Base-by-base conservation (phyloP, 345 rosid genomes). In the Hibiscus mutabilis region DNA sequence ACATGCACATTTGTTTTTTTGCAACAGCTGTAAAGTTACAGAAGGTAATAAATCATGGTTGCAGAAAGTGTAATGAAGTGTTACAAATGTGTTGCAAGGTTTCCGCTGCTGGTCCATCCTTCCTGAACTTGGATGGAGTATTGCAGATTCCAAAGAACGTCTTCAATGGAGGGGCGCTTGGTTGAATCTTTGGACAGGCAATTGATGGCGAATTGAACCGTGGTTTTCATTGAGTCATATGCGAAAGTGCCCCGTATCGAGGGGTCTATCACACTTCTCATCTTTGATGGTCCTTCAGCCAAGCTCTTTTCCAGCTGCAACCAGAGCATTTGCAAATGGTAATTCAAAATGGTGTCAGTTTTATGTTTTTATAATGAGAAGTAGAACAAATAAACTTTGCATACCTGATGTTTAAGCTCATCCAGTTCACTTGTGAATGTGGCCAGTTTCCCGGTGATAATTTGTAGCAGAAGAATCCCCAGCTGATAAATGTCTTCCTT, bases 141-240 rank as follows among this genome's bases (percentile, higher is more conserved):
- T 71, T 91, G 98, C 82, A 94, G 77, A 77, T 94, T 91, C 97
- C 98, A 94, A 1, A 91, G 86, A 69, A 91, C 93, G 75, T 94
- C 97, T 68, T 94, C 98, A 56, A 94, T 86, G 0, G 98, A 88
- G 64, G 97, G 97, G 13, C 95, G 90, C 63, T 72, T 84, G 58
- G 74, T 81, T 24, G 84, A 60, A 68, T 86, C 95, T 69, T 82
- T 82, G 52, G 82, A 76, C 7, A 94, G 88, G 81, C 97, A 91
- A 69, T 84, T 88, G 57, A 90, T 72, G 22, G 97, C 81, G 71
- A 94, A 89, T 74, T 89, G 88, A 5, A 75, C 88, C 6, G 88
- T 80, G 2, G 91, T 93, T 79, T 87, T 88, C 73, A 93, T 66
- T 25, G 98, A 93, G 71, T 89, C 96, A 37, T 83, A 87, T 12